Conservation (phyloP, 208 protist species). For the Sergeia podlipaevii region DNA sequence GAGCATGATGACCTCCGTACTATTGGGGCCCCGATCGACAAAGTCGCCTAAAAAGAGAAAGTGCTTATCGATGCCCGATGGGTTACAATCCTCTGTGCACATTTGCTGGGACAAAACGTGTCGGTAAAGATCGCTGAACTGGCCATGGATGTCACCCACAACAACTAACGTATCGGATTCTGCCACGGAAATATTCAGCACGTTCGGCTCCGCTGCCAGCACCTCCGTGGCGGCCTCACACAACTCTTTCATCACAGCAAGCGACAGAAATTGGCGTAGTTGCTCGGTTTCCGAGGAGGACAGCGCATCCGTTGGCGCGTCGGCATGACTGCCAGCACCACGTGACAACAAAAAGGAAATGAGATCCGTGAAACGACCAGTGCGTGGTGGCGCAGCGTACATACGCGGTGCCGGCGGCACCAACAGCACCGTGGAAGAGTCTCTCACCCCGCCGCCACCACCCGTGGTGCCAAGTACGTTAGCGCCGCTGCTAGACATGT, state of each 20-base stretch:
- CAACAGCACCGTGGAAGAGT: no score
- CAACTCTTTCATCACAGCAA: conserved; percentile 23
- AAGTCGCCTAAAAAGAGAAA: conserved; percentile 99
- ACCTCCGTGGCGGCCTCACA: conserved; percentile 33
- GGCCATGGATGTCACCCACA: conserved; percentile 80
- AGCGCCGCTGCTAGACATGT: no score
- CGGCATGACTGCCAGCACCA: no score
- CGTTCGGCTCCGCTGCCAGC: conserved; percentile 23
- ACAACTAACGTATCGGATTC: conserved; percentile 59
- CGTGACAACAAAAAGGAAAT: no score
- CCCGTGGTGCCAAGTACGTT: no score
- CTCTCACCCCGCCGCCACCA: no score
- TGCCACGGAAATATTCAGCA: conserved; percentile 32
- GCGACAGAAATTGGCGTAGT: conserved; percentile 21
- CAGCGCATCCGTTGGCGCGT: no score
- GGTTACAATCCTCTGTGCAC: conserved; percentile 8
- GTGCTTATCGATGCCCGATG: conserved; percentile 16
- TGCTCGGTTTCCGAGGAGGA: conserved; percentile 46
- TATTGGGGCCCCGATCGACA: conserved; percentile 90
- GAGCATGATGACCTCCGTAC: conserved; percentile 50
- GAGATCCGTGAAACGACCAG: no score
- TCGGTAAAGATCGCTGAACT: conserved; percentile 66
- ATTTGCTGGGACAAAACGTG: conserved; percentile 46
- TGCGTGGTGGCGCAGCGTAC: no score
- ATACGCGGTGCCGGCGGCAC: no score